Evolutionary conservation across 768 basidiomycete species (phyloP).

Genomic region (Lentinula raphanica): DNA sequence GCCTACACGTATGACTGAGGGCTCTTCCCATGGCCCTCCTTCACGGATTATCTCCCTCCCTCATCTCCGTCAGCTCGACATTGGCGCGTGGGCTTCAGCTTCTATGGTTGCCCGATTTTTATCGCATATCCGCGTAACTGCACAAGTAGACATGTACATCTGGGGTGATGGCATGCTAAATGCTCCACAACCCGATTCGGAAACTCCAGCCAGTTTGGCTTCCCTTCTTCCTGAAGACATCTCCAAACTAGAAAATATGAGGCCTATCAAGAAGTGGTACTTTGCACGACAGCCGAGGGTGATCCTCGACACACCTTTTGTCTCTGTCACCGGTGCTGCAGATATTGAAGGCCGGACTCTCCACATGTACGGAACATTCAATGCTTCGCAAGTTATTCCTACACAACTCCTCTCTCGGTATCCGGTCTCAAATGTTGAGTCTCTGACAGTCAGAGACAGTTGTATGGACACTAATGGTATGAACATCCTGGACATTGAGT

Average conservation of each 20-base stretch:
- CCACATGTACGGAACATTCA: conserved; percentile 8
- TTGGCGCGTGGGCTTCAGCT: conserved; percentile 14
- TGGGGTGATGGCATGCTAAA: conserved; percentile 12
- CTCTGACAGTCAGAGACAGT: conserved; percentile 4
- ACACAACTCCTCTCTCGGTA: not conserved
- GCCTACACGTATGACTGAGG: conserved; percentile 9
- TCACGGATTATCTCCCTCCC: conserved; percentile 10
- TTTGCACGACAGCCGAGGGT: conserved; percentile 4
- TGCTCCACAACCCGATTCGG: not conserved
- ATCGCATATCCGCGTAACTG: conserved; percentile 12
- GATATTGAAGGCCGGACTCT: not conserved
- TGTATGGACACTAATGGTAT: not conserved
- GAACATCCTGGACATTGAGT: not conserved
- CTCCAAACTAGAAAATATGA: not conserved
- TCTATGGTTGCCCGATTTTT: conserved; percentile 13
- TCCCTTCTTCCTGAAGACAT: conserved; percentile 3
- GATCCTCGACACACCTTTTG: conserved; percentile 3
- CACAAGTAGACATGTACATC: conserved; percentile 12
- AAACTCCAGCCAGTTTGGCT: not conserved
- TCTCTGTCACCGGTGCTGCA: not conserved
- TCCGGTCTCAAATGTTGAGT: conserved; percentile 1
- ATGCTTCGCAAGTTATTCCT: not conserved
- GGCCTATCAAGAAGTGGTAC: not conserved
- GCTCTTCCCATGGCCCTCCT: not conserved
- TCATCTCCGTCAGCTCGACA: conserved; percentile 12